Conservation (phyloP, 306 rosid genomes). For the Hippophae tibetana region DNA sequence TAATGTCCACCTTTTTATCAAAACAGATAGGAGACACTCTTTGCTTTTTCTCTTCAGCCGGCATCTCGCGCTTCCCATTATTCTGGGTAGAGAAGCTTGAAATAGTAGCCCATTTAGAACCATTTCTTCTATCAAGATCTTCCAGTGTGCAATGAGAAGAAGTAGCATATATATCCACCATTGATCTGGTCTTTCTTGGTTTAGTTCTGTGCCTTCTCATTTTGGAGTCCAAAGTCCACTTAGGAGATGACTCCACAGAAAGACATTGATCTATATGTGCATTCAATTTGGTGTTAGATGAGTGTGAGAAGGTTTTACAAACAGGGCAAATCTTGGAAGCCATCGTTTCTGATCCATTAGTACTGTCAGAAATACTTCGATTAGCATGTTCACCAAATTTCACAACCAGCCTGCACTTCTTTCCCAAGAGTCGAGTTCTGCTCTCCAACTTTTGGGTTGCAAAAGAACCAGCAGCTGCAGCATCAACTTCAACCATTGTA, state of each 20-base stretch:
- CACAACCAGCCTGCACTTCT: constrained; percentile 41
- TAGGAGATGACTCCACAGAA: constrained; percentile 43
- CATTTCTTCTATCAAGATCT: constrained; percentile 56
- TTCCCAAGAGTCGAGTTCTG: constrained; percentile 21
- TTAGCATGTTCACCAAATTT: constrained; percentile 26
- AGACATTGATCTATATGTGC: constrained; percentile 64
- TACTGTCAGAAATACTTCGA: constrained; percentile 25
- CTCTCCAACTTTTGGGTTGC: constrained; percentile 22
- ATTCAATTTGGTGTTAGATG: constrained; percentile 55
- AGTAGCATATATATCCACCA: constrained; percentile 48
- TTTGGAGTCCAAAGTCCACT: constrained; percentile 32
- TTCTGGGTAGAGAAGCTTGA: constrained; percentile 26
- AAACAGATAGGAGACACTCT: constrained; percentile 19
- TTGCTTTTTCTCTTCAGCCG: constrained; percentile 27
- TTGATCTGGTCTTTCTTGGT: constrained; percentile 44
- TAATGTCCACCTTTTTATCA: constrained; percentile 21
- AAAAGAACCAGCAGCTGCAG: constrained; percentile 9
- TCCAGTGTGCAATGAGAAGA: constrained; percentile 43
- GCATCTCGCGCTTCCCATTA: constrained; percentile 25
- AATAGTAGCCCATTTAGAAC: constrained; percentile 41
- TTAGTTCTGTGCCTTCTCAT: constrained; percentile 35
- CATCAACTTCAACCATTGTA: constrained; percentile 24
- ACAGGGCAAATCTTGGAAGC: constrained; percentile 55
- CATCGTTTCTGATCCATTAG: constrained; percentile 34
- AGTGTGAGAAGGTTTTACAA: constrained; percentile 47